These are phyloP conservation scores for Penicillium antarcticum DNA, from an alignment of 495 filamentous ascomycete species.

Conservation along the genomic window DNA sequence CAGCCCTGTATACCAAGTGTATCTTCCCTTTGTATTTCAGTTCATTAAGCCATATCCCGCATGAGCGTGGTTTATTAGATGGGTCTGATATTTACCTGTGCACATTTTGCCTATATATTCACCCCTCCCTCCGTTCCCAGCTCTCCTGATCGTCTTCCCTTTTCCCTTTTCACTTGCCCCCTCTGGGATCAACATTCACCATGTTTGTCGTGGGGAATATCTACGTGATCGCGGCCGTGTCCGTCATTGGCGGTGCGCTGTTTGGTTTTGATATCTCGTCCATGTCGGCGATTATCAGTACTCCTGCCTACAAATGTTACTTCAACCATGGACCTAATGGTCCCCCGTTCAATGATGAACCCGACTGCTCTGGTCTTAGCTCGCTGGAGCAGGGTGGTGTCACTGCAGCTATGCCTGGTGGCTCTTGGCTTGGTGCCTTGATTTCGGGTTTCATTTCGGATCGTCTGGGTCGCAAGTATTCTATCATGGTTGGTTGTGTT, in stretches of 20 bases:
- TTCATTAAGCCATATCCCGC: neutral
- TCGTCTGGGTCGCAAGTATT: conserved; percentile 60
- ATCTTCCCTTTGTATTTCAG: neutral
- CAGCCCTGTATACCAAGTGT: neutral
- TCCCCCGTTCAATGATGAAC: conserved; percentile 28
- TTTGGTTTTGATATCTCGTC: conserved; percentile 85
- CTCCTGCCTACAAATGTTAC: conserved; percentile 57
- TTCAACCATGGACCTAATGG: conserved; percentile 52
- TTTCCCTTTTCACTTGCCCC: conserved; percentile 1
- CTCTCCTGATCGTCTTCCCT: neutral
- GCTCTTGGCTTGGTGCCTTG: conserved; percentile 71
- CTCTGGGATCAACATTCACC: conserved; percentile 10
- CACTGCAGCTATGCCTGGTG: conserved; percentile 69
- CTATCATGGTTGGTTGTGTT: conserved; percentile 62
- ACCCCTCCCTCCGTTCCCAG: neutral
- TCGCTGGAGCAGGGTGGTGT: conserved; percentile 57
- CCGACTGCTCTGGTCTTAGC: conserved; percentile 44
- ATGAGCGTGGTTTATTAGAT: too few relatives aligned
- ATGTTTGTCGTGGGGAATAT: conserved; percentile 58
- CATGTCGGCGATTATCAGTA: conserved; percentile 60
- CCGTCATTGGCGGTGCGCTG: conserved; percentile 74
- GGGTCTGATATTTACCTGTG: too few relatives aligned
- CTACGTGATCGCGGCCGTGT: conserved; percentile 70
- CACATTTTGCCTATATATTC: neutral
- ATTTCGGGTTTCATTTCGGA: conserved; percentile 67